Conservation (phyloP, 164 flowering plant genomes). For the Kalanchoe fedtschenkoi region DNA sequence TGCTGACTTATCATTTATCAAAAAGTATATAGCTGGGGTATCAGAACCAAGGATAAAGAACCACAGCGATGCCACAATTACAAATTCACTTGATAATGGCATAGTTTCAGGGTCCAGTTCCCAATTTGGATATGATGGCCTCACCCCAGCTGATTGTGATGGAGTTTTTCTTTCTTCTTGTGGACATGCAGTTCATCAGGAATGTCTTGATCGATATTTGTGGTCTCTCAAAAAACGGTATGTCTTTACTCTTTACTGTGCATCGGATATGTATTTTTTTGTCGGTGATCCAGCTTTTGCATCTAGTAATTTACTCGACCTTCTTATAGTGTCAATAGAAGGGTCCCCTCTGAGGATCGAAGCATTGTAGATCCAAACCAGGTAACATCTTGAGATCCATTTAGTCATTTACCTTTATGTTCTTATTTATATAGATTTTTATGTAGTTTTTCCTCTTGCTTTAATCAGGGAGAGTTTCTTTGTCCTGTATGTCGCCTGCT, state of each 20-base stretch:
- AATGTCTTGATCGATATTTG: slow-evolving; percentile 77
- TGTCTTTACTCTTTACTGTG: background rate
- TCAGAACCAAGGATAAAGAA: slow-evolving; percentile 26
- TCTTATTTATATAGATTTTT: background rate
- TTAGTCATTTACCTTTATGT: background rate
- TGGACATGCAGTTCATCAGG: slow-evolving; percentile 97
- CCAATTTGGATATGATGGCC: slow-evolving; percentile 32
- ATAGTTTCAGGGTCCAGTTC: background rate
- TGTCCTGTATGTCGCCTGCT: slow-evolving; percentile 92
- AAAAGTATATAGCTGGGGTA: slow-evolving; percentile 44
- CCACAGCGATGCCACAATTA: slow-evolving; percentile 25
- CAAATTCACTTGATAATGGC: background rate
- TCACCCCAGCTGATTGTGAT: slow-evolving; percentile 73
- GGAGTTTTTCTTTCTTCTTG: slow-evolving; percentile 87
- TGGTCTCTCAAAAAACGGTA: slow-evolving; percentile 77
- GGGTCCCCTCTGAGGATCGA: slow-evolving; percentile 73
- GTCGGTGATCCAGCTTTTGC: background rate
- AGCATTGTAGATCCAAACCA: slow-evolving; percentile 81
- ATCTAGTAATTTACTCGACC: background rate
- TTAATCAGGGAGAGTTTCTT: slow-evolving; percentile 72
- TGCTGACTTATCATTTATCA: slow-evolving; percentile 24
- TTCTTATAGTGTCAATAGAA: slow-evolving; percentile 45
- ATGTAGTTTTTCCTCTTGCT: slow-evolving; percentile 5
- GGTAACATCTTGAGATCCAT: slow-evolving; percentile 25
- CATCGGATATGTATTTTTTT: background rate